Conservation (phyloP, 352 stramenopile species). For the Phytophthora boehmeriae region DNA sequence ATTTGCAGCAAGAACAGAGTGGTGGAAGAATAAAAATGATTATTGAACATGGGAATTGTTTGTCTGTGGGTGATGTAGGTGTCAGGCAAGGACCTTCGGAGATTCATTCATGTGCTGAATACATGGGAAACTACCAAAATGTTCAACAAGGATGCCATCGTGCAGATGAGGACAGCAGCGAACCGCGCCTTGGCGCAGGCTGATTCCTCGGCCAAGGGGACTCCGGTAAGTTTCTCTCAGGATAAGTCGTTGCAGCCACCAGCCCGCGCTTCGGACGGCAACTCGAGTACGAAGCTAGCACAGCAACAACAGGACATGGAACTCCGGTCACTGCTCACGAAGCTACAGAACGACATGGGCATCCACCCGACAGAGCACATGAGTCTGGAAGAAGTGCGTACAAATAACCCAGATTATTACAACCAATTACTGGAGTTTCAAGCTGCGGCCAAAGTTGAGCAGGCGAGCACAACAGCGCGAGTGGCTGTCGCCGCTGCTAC, state of each 20-base stretch:
- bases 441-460: conserved; percentile 37
- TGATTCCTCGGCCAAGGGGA: conserved; percentile 42
- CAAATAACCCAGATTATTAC: conserved; percentile 87
- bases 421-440: conserved; percentile 79
- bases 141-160: conserved; percentile 59
- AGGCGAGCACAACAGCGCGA: conserved; percentile 9
- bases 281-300: conserved; percentile 20
- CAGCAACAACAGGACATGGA: conserved; percentile 77
- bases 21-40: conserved; percentile 15
- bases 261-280: conserved; percentile 2
- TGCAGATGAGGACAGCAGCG: conserved; percentile 70
- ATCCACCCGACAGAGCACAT: conserved; percentile 89
- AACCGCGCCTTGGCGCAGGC: conserved; percentile 60
- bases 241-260: conserved; percentile 26
- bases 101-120: conserved; percentile 87
- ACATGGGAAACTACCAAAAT: conserved; percentile 79
- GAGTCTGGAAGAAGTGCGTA: conserved; percentile 85
- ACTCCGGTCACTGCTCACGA: conserved; percentile 78
- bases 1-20: neutral
- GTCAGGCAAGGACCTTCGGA: conserved; percentile 77
- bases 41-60: neutral
- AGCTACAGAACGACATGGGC: conserved; percentile 87
- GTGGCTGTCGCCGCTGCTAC: conserved; percentile 9
- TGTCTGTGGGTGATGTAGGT: conserved; percentile 42
- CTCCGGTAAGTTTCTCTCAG: conserved; percentile 60